phyloP scores from a whole-genome alignment of 495 filamentous ascomycete species.

The Hyaloscypha finlandica region DNA sequence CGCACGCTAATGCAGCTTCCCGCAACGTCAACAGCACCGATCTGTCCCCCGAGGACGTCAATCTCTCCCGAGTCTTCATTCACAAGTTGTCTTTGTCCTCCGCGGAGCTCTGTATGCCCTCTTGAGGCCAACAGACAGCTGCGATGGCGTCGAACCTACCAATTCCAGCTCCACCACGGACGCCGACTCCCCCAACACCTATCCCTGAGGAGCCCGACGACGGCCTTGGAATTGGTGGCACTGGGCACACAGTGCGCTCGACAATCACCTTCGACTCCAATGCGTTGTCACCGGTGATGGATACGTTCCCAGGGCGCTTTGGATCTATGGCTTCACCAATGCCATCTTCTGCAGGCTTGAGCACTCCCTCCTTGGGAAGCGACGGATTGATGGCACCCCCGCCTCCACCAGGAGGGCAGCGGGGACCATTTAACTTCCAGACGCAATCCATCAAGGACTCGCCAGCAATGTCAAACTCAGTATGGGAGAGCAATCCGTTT shows the following conservation, averaged over 20 bases:
- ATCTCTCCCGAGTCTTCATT: background rate
- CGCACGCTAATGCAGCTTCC: slow-evolving; percentile 23
- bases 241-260: slow-evolving; percentile 36
- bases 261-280: slow-evolving; percentile 56
- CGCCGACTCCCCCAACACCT: slow-evolving; percentile 68
- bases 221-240: slow-evolving; percentile 40
- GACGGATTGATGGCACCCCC: slow-evolving; percentile 24
- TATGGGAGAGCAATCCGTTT: slow-evolving; percentile 43
- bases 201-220: slow-evolving; percentile 40
- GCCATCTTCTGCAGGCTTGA: slow-evolving; percentile 27
- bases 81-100: slow-evolving; percentile 1
- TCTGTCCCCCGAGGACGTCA: slow-evolving; percentile 16
- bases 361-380: slow-evolving; percentile 15
- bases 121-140: slow-evolving; percentile 22
- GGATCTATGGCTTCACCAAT: slow-evolving; percentile 34
- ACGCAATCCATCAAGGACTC: slow-evolving; percentile 75
- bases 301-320: slow-evolving; percentile 49
- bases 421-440: slow-evolving; percentile 89
- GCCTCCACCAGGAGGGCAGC: slow-evolving; percentile 33
- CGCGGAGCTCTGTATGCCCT: slow-evolving; percentile 7
- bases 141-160: slow-evolving; percentile 61
- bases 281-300: slow-evolving; percentile 63
- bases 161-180: slow-evolving; percentile 65
- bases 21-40: slow-evolving; percentile 4
- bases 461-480: slow-evolving; percentile 72